A percentile compares a stretch with the other conserved stretches of the same genome.
These are phyloP conservation scores for Poteriospumella lacustris DNA, from an alignment of 108 stramenopile genomes.

Conservation along the genomic window DNA sequence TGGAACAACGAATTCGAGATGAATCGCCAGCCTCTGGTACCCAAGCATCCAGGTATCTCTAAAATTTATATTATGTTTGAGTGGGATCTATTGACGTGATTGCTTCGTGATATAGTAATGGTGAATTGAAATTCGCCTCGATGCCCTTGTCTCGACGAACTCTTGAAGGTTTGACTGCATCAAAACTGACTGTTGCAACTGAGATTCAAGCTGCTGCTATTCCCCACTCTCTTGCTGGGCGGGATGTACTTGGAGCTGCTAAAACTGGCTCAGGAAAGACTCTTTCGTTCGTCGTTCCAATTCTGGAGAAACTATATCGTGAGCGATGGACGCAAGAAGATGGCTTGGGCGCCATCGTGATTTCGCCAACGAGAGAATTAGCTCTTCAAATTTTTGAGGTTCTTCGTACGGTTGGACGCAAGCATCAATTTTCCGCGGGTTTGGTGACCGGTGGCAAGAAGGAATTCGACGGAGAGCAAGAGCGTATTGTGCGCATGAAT, in stretches of 20 bases:
- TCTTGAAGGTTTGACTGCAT: conserved; percentile 32
- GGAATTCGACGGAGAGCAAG: conserved; percentile 83
- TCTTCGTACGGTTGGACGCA: neutral
- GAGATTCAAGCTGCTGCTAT: conserved; percentile 83
- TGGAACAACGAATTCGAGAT: conserved; percentile 21
- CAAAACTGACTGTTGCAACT: conserved; percentile 71
- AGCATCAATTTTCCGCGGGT: conserved; percentile 84
- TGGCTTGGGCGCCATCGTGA: conserved; percentile 85
- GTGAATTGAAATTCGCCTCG: conserved; percentile 22
- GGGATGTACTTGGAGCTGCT: conserved; percentile 89
- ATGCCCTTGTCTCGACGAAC: conserved; percentile 43
- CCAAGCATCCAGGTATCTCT: no score
- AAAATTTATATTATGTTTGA: no score
- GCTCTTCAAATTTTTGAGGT: conserved; percentile 85
- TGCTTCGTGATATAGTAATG: neutral
- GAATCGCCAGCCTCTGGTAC: neutral
- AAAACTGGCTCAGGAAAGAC: conserved; percentile 88
- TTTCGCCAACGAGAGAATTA: conserved; percentile 97
- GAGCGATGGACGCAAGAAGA: conserved; percentile 67
- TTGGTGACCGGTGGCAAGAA: conserved; percentile 91
- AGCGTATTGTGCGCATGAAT: conserved; percentile 69
- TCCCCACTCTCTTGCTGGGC: conserved; percentile 79
- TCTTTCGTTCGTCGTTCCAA: conserved; percentile 75
- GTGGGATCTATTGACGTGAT: neutral
- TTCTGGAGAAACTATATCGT: conserved; percentile 74